Base-by-base conservation (phyloP, 805 yeast genomes). In the Yamadazyma sp. region DNA sequence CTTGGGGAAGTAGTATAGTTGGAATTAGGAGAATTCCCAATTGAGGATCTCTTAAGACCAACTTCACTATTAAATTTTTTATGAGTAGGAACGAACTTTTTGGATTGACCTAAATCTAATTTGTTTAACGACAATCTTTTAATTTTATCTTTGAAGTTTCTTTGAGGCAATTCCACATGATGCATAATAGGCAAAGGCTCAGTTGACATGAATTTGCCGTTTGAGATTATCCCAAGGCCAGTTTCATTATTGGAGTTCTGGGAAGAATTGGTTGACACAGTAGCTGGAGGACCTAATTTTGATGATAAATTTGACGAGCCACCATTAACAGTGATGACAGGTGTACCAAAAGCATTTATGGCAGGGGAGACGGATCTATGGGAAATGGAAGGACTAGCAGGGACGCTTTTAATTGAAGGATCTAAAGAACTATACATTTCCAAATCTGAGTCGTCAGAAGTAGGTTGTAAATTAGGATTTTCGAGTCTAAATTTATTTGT, bases 391-490 rank as follows among this genome's bases (percentile, higher is more conserved):
- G 42, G 45, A 30, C 42, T 40, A 11, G 42, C 40, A 11, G 38
- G 40, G 12, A 27, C 33, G 1, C 17, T 23, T 4, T 13, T 33
- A 4, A 36, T 25, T 4, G 44, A 33, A 10, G 48, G 48, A 36
- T 44, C 48, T 27, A 44, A 37, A 7, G 44, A 39, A 11, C 26
- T 22, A 23, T 36, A 44, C 27, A 19, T 17, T 18, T 26, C 25
- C 7, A 13, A 14, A 5, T 36, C 36, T 24, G 27, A 25, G 19
- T 33, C 36, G 11, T 33, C 35, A 9, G 33, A 30, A 16, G 30
- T 13, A 1, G 56, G 55, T 13, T 48, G 56, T n/a, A 55, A 38
- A 38, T 55, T 55, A 11, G 60, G 60, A 39, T 55, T 53, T 15
- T 47, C 51, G n/a, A 35, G 35, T 38, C 60, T 38, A 29, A 48